Conservation (phyloP, 257 asterid species). For the Solanum corneliomulleri region DNA sequence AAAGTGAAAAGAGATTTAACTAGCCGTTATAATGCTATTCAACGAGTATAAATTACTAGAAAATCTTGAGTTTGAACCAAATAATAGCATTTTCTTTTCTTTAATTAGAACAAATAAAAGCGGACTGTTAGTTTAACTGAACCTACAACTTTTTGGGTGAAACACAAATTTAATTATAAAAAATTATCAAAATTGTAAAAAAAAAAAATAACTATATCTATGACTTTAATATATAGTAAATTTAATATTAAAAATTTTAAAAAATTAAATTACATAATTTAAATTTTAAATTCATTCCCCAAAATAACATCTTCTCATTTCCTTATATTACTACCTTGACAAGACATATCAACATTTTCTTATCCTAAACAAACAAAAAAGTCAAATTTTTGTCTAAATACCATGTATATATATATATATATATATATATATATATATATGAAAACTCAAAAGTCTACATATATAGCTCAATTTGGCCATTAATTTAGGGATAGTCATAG, state of each 20-base stretch:
- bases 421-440: not conserved
- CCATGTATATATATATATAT: not conserved
- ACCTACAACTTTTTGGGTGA: accelerated
- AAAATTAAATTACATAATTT: not conserved
- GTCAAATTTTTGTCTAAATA: not conserved
- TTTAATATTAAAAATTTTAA: not conserved
- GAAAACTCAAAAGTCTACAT: not conserved
- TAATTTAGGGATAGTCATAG: not conserved
- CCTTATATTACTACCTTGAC: not conserved
- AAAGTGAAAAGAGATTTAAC: too few species aligned
- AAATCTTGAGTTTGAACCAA: too few species aligned
- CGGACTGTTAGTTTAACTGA: not conserved
- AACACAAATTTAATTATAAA: not conserved
- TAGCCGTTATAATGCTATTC: too few species aligned
- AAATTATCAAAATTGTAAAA: not conserved
- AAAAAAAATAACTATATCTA: not conserved
- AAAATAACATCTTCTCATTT: not conserved
- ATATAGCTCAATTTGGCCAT: not conserved
- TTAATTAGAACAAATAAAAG: too few species aligned
- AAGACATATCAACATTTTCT: not conserved
- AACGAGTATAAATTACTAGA: too few species aligned
- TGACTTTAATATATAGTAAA: not conserved
- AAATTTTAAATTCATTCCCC: not conserved
- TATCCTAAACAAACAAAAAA: not conserved
- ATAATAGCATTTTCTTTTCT: too few species aligned